A percentile compares a stretch with the other conserved stretches of the same genome.
Conservation (phyloP, 768 basidiomycete genomes). For the Floccularia luteovirens region DNA sequence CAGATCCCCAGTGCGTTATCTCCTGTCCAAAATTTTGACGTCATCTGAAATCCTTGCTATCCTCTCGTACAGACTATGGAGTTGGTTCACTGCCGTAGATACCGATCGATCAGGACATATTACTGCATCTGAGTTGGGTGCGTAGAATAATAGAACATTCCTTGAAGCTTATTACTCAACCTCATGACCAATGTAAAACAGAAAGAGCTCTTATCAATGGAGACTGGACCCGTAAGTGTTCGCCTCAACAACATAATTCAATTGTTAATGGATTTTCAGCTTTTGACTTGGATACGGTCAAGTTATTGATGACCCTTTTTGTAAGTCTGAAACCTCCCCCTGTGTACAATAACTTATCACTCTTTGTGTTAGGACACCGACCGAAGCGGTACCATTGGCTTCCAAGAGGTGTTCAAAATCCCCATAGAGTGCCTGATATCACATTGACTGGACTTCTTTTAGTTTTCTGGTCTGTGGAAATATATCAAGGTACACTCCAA, state of each 20-base stretch:
- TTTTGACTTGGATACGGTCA: slow-evolving; percentile 83
- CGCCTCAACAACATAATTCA: not conserved
- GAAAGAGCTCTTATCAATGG: slow-evolving; percentile 46
- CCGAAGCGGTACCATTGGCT: slow-evolving; percentile 71
- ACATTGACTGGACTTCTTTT: slow-evolving; percentile 12
- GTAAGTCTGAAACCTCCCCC: slow-evolving; percentile 28
- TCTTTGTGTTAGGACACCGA: slow-evolving; percentile 45
- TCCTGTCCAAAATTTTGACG: not conserved
- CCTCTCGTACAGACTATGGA: slow-evolving; percentile 48
- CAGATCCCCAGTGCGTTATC: slow-evolving; percentile 64
- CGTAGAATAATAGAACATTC: no score
- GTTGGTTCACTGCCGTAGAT: slow-evolving; percentile 68
- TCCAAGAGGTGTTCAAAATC: slow-evolving; percentile 52
- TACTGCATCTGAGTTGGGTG: slow-evolving; percentile 58
- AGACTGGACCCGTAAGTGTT: slow-evolving; percentile 66
- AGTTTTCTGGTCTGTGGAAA: slow-evolving; percentile 76
- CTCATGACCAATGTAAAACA: slow-evolving; percentile 13
- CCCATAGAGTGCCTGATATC: not conserved
- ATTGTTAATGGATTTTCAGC: slow-evolving; percentile 26
- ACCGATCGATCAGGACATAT: slow-evolving; percentile 62
- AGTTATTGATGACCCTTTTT: slow-evolving; percentile 78
- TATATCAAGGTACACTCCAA: slow-evolving; percentile 52
- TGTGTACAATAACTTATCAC: not conserved
- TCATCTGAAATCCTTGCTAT: not conserved
- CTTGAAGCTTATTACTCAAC: no score